phyloP scores from a whole-genome alignment of 176 grass and related monocot species.

The Paspalum vaginatum region DNA sequence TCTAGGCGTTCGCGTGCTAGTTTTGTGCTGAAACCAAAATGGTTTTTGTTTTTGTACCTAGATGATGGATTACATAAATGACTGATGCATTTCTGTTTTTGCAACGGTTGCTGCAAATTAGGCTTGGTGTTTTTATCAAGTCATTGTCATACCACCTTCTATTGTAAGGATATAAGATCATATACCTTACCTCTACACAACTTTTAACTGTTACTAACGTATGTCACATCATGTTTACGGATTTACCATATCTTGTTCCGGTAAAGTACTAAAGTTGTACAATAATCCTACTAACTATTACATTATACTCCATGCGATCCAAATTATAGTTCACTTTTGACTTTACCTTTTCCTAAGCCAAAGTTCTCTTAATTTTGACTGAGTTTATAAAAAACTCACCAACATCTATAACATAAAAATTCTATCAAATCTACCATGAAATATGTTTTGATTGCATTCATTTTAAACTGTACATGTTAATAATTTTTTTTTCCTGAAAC shows the following conservation, averaged over 20 bases:
- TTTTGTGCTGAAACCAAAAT: not conserved
- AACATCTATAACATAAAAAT: no score
- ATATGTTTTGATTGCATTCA: no score
- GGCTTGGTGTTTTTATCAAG: not conserved
- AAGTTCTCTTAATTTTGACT: no score
- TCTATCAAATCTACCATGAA: no score
- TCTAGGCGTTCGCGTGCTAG: not conserved
- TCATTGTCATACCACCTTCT: not conserved
- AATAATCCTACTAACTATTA: not conserved
- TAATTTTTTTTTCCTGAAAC: no score
- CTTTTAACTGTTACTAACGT: conserved; percentile 1
- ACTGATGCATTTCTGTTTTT: not conserved
- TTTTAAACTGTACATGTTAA: no score
- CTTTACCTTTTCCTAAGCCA: no score
- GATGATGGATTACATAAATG: not conserved
- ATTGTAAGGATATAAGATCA: not conserved
- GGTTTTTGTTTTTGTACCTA: not conserved
- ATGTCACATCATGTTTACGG: not conserved
- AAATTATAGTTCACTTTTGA: no score
- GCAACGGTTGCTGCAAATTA: not conserved
- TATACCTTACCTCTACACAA: not conserved
- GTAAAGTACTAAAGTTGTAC: not conserved
- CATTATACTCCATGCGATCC: not conserved
- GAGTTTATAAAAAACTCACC: no score
- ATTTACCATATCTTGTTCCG: not conserved